phyloP scores from a whole-genome alignment of 805 yeast genomes.

The Monosporozyma siamensis region DNA sequence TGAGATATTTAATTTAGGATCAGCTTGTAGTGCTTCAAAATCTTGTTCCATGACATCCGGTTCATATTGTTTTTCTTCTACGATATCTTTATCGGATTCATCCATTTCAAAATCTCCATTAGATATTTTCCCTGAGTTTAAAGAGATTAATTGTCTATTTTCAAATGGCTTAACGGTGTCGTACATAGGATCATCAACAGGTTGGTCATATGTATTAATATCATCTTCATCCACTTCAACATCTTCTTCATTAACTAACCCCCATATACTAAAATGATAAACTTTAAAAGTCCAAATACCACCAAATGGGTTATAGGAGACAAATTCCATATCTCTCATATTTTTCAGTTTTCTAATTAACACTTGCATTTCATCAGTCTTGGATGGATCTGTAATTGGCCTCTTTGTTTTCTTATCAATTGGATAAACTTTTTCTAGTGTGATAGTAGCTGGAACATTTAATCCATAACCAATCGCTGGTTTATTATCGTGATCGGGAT shows the following conservation, averaged over 20 bases:
- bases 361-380: slow-evolving; percentile 36
- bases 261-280: slow-evolving; percentile 93
- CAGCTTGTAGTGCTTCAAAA: slow-evolving; percentile 35
- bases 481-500: slow-evolving; percentile 43
- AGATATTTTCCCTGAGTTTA: background rate
- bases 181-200: background rate
- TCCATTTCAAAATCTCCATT: background rate
- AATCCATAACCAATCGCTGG: slow-evolving; percentile 61
- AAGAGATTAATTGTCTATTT: slow-evolving; percentile 12
- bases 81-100: slow-evolving; percentile 2
- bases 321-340: slow-evolving; percentile 63
- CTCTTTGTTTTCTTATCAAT: slow-evolving; percentile 25
- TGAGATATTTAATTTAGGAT: slow-evolving; percentile 41
- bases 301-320: slow-evolving; percentile 67
- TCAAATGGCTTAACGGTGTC: background rate
- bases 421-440: slow-evolving; percentile 55
- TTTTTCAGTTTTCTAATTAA: slow-evolving; percentile 44
- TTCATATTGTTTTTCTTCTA: slow-evolving; percentile 54
- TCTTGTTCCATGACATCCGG: slow-evolving; percentile 47
- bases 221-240: slow-evolving; percentile 46
- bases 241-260: slow-evolving; percentile 60
- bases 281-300: slow-evolving; percentile 76
- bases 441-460: slow-evolving; percentile 68
- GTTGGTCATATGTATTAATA: slow-evolving; percentile 10
- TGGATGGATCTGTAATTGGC: slow-evolving; percentile 24